Percentiles rank a stretch among this genome's conserved stretches.
Evolutionary conservation across 208 protist species (phyloP).

Genomic region (Leishmania major): DNA sequence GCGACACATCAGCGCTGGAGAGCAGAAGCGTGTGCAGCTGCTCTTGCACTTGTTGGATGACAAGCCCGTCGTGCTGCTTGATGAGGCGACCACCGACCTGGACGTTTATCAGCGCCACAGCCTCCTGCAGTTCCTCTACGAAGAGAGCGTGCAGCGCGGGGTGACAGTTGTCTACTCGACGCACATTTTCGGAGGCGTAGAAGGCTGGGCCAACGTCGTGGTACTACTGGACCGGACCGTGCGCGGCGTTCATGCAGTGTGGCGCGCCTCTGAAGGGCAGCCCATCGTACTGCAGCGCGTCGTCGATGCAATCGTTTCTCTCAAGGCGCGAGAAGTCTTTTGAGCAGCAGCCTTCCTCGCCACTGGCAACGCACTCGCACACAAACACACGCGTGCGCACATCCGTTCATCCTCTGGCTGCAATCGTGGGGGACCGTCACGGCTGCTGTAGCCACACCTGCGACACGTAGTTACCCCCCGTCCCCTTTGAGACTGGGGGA

Average conservation of each 20-base stretch:
- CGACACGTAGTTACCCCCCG: background rate
- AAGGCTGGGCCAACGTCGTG: slow-evolving; percentile 75
- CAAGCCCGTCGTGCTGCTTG: slow-evolving; percentile 76
- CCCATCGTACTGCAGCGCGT: slow-evolving; percentile 34
- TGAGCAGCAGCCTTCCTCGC: slow-evolving; percentile 11
- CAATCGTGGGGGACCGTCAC: background rate
- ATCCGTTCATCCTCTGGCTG: no score
- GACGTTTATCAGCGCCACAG: slow-evolving; percentile 87
- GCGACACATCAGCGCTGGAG: slow-evolving; percentile 78
- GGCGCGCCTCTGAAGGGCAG: slow-evolving; percentile 23
- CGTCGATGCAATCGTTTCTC: slow-evolving; percentile 37
- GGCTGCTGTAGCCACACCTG: background rate
- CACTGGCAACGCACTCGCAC: background rate
- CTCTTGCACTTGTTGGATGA: slow-evolving; percentile 69
- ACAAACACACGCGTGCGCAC: background rate
- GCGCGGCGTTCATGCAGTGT: slow-evolving; percentile 45
- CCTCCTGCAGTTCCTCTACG: slow-evolving; percentile 83
- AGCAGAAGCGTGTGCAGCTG: slow-evolving; percentile 90
- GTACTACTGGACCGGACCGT: slow-evolving; percentile 77
- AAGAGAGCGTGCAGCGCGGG: slow-evolving; percentile 74
- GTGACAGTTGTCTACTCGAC: slow-evolving; percentile 92
- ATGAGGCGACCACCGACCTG: slow-evolving; percentile 93
- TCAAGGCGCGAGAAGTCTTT: slow-evolving; percentile 53
- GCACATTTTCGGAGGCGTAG: slow-evolving; percentile 93
- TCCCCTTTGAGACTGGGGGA: background rate